These are phyloP conservation scores for Arthrobotrys sinensis DNA, from an alignment of 2,329 filamentous ascomycete species.

Conservation along the genomic window DNA sequence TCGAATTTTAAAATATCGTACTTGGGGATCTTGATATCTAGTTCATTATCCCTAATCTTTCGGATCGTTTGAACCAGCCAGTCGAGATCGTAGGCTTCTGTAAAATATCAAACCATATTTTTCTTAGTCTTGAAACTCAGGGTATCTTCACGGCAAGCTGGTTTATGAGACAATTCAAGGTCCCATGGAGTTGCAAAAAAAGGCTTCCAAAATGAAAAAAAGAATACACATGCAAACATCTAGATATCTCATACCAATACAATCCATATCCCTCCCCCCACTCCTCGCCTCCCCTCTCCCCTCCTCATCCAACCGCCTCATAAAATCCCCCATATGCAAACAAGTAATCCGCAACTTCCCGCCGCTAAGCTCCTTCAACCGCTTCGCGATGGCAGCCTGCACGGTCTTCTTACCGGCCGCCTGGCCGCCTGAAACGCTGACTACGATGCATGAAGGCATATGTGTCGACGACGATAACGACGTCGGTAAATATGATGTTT, in stretches of 20 bases:
- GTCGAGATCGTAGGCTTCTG: constrained; percentile 62
- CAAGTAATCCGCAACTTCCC: constrained; percentile 54
- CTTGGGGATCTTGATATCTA: constrained; percentile 50
- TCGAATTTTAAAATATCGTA: constrained; percentile 51
- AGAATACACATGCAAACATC: background rate
- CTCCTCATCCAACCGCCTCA: constrained; percentile 41
- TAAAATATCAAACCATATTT: background rate
- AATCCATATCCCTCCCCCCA: constrained; percentile 60
- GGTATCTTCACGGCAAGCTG: too few species aligned
- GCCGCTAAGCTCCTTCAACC: constrained; percentile 58
- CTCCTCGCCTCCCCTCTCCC: constrained; percentile 42
- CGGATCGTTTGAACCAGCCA: constrained; percentile 58
- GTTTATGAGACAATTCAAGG: too few species aligned
- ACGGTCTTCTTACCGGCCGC: constrained; percentile 64
- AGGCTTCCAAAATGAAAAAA: background rate
- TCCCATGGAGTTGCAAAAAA: too few species aligned
- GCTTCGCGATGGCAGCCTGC: constrained; percentile 60
- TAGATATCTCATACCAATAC: constrained; percentile 55
- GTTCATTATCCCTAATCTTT: constrained; percentile 50
- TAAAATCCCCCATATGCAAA: constrained; percentile 63
- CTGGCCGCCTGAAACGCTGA: constrained; percentile 63
- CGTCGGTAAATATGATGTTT: background rate
- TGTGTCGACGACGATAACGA: background rate
- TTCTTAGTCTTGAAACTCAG: background rate
- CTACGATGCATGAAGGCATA: constrained; percentile 58